These are phyloP conservation scores for Zelopaecilomyces penicillatus DNA, from an alignment of 2,329 filamentous ascomycete species.

Conservation along the genomic window DNA sequence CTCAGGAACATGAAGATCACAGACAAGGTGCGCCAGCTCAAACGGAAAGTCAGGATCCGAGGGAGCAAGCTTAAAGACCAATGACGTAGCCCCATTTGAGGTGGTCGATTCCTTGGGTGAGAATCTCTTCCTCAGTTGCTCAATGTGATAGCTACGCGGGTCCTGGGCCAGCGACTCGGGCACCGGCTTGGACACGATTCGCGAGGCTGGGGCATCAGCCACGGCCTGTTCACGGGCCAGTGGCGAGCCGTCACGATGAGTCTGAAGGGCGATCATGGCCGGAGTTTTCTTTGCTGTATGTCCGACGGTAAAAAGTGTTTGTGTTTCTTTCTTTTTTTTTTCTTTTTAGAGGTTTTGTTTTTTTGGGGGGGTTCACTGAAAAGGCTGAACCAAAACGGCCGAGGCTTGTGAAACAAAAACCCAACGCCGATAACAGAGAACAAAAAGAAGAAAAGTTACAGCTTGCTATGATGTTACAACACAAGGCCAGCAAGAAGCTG, in stretches of 20 bases:
- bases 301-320: too few species aligned
- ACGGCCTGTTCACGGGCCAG: conserved; percentile 38
- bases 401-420: not conserved
- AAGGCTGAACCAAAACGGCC: too few species aligned
- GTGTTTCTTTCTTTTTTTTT: too few species aligned
- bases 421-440: not conserved
- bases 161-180: conserved; percentile 56
- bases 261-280: conserved; percentile 31
- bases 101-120: conserved; percentile 36
- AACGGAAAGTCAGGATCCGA: conserved; percentile 82
- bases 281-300: conserved; percentile 3
- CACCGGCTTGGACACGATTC: conserved; percentile 56
- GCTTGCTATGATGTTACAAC: too few species aligned
- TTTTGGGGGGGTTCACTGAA: not conserved
- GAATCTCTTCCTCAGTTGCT: conserved; percentile 63
- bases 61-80: conserved; percentile 59
- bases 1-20: conserved; percentile 55
- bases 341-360: not conserved
- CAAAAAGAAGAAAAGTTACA: not conserved
- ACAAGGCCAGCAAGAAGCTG: too few species aligned
- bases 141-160: conserved; percentile 65
- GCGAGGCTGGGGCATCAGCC: conserved; percentile 32
- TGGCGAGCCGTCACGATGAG: conserved; percentile 19
- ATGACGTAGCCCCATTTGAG: conserved; percentile 41
- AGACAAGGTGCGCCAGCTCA: conserved; percentile 61